A percentile compares a stretch with the other conserved stretches of the same genome.
phyloP scores from a whole-genome alignment of 176 grass and related monocot species.

The Elaeis guineensis region DNA sequence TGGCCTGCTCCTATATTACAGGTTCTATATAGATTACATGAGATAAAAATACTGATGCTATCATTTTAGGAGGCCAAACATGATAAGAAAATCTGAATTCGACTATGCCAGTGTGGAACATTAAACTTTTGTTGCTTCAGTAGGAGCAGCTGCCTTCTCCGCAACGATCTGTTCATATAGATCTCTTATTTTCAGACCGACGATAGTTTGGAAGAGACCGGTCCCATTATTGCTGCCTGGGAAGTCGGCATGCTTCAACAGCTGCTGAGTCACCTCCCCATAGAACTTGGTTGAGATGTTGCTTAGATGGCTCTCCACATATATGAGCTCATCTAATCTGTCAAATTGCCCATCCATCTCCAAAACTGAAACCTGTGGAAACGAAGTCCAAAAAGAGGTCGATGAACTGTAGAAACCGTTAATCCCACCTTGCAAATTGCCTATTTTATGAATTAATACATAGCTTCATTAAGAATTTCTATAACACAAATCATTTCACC shows the following conservation, averaged over 20 bases:
- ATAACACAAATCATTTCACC: too few relatives aligned
- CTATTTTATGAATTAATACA: too few relatives aligned
- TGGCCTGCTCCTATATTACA: too few relatives aligned
- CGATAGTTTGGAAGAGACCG: conserved; percentile 10
- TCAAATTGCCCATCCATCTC: conserved; percentile 20
- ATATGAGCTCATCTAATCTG: conserved; percentile 16
- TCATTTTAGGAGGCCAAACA: too few relatives aligned
- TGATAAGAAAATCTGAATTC: too few relatives aligned
- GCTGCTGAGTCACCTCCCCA: conserved; percentile 20
- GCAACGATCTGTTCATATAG: conserved; percentile 6
- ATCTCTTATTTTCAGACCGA: conserved; percentile 11
- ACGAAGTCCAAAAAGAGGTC: not conserved
- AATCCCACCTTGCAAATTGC: too few relatives aligned
- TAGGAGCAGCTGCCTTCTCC: conserved; percentile 1
- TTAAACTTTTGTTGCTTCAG: conserved; percentile 10
- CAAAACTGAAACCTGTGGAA: conserved; percentile 3
- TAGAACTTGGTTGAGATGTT: conserved; percentile 16
- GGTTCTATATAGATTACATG: too few relatives aligned
- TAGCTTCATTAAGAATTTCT: too few relatives aligned
- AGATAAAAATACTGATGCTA: too few relatives aligned
- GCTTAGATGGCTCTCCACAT: conserved; percentile 20
- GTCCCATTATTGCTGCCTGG: conserved; percentile 17
- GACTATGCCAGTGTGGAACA: too few relatives aligned
- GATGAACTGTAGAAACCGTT: too few relatives aligned
- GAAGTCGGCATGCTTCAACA: conserved; percentile 20